These are phyloP conservation scores for Zymoseptoria ardabiliae DNA, from an alignment of 2,329 filamentous ascomycete species.

Conservation along the genomic window DNA sequence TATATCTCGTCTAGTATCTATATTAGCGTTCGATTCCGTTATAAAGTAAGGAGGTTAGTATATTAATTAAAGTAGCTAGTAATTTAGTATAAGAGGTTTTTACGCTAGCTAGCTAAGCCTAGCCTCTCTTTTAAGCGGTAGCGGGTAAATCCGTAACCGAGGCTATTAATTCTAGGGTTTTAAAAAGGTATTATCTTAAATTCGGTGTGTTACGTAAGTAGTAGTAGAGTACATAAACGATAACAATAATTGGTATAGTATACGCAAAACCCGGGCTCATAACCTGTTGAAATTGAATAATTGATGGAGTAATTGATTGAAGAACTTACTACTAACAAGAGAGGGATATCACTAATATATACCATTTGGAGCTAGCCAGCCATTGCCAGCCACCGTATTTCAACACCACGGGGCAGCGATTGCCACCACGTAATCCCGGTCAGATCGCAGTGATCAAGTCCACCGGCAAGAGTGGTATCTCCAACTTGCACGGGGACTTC, in stretches of 20 bases:
- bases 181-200: neutral
- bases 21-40: neutral
- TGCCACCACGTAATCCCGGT: too few relatives aligned
- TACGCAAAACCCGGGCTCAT: neutral
- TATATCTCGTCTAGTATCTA: neutral
- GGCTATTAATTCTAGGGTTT: neutral
- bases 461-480: too few relatives aligned
- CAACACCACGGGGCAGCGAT: too few relatives aligned
- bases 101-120: neutral
- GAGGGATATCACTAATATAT: too few relatives aligned
- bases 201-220: neutral
- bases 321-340: too few relatives aligned
- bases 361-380: too few relatives aligned
- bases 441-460: too few relatives aligned
- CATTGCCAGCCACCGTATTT: too few relatives aligned
- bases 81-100: too few relatives aligned
- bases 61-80: neutral
- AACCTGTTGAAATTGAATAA: neutral
- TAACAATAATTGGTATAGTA: neutral
- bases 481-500: too few relatives aligned
- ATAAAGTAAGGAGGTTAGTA: neutral
- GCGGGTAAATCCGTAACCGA: neutral
- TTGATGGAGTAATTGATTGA: too few relatives aligned
- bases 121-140: neutral
- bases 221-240: neutral